Conservation (phyloP, 75 land plant species). For the Pseudotsuga menziesii region DNA sequence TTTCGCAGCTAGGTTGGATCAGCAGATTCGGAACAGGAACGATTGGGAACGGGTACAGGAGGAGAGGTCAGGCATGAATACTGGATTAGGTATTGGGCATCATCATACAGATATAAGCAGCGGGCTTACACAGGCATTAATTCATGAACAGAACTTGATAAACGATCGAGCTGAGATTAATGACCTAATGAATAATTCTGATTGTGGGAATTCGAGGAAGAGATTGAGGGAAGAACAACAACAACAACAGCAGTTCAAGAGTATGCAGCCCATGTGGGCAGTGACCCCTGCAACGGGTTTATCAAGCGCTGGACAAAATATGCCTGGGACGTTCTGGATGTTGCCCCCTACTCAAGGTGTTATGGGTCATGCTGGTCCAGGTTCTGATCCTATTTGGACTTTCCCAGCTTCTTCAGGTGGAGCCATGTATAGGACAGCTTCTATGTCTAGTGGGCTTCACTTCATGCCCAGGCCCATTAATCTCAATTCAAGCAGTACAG, state of each 20-base stretch:
- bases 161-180: neutral
- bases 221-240: neutral
- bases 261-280: slow-evolving; percentile 45
- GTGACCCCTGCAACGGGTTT: slow-evolving; percentile 25
- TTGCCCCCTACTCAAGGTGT: slow-evolving; percentile 51
- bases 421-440: slow-evolving; percentile 45
- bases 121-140: neutral
- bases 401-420: slow-evolving; percentile 42
- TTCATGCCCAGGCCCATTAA: slow-evolving; percentile 37
- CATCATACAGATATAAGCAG: neutral
- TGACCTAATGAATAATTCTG: neutral
- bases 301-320: slow-evolving; percentile 23
- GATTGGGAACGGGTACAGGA: slow-evolving; percentile 14
- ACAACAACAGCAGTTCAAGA: neutral
- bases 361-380: slow-evolving; percentile 27
- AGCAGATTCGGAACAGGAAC: slow-evolving; percentile 20
- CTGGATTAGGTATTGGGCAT: neutral
- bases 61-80: neutral
- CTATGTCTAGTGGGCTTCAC: slow-evolving; percentile 41
- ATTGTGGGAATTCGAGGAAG: slow-evolving; percentile 6
- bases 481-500: slow-evolving; percentile 41
- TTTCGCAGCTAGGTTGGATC: slow-evolving; percentile 15
- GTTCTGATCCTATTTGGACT: slow-evolving; percentile 53
- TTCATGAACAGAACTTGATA: neutral
- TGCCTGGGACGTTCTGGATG: slow-evolving; percentile 80